Evolutionary conservation across 2,329 filamentous ascomycete genomes (phyloP), one percentile per base, ranked within the genome.

Genomic region (Curvularia hawaiiensis): DNA sequence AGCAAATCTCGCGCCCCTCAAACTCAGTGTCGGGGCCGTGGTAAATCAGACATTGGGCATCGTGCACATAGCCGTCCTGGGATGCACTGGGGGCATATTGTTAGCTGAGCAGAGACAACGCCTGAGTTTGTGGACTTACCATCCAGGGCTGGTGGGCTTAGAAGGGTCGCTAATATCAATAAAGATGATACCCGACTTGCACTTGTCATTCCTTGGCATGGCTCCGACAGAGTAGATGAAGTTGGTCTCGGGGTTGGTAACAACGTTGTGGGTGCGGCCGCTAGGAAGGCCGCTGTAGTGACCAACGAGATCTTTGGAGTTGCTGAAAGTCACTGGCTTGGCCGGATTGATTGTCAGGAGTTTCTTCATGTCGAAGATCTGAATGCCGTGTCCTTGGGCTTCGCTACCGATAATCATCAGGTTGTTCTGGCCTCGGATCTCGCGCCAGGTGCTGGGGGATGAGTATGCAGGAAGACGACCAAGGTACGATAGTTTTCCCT

Each of bases 281-380:
- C 58, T 60, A 3, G 75, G 75, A n/a, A 77, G 71, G 20, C 67
- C 70, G 31, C 70, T 65, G 66, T 62, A 77, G 48, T 75, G 69
- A 9, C 75, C 75, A 24, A 64, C 64, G 11, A 77, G 65, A 48
- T 76, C 75, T 18, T 64, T 68, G 0, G 57, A 46, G 47, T 75
- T 76, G 58, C 60, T 68, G 59, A 76, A 77, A 6, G 66, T 73
- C 16, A 74, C 69, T 9, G 75, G 75, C 10, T 61, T 69, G 11
- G 72, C 69, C 26, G 73, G 72, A 50, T 75, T 70, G 39, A 77
- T 52, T 18, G 56, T 63, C 20, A 77, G 64, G 14, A 77, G 65
- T 65, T 75, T 86, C 65, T 78, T 81, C 82, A 87, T 81, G 72
- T 88, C 85, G 66, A 88, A 88, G 72, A 88, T 80, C 72, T 88